Conservation (phyloP, 2,329 filamentous ascomycete species). For the Aspergillus pseudotamarii region DNA sequence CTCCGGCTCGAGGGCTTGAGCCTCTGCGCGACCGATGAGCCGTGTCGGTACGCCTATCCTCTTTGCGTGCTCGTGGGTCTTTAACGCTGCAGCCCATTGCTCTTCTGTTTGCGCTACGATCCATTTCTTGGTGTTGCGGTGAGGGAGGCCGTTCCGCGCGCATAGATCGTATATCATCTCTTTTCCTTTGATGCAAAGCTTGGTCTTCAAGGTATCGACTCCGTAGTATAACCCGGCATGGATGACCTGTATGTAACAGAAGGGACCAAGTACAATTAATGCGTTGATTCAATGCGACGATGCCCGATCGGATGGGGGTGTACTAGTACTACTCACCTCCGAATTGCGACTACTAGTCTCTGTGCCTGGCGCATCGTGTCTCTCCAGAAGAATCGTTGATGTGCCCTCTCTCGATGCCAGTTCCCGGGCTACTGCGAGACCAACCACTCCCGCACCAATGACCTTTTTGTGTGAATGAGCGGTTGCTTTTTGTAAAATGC, state of each 20-base stretch:
- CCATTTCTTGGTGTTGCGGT: slow-evolving; percentile 86
- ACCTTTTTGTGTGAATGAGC: slow-evolving; percentile 42
- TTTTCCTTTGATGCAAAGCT: slow-evolving; percentile 77
- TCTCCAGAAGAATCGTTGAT: slow-evolving; percentile 78
- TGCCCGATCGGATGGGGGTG: neutral
- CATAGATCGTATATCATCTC: slow-evolving; percentile 80
- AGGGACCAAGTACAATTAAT: neutral
- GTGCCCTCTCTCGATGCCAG: slow-evolving; percentile 64
- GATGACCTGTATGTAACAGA: slow-evolving; percentile 64
- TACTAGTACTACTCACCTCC: slow-evolving; percentile 57
- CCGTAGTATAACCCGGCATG: slow-evolving; percentile 95
- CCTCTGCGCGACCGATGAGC: slow-evolving; percentile 68
- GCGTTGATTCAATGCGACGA: neutral
- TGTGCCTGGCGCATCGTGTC: slow-evolving; percentile 73
- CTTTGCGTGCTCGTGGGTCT: slow-evolving; percentile 57
- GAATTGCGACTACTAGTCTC: slow-evolving; percentile 91
- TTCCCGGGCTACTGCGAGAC: slow-evolving; percentile 75
- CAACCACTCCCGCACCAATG: slow-evolving; percentile 73
- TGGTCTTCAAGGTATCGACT: slow-evolving; percentile 72
- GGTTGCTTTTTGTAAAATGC: neutral
- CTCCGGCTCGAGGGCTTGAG: slow-evolving; percentile 68
- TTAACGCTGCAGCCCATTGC: slow-evolving; percentile 64
- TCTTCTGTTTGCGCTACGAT: slow-evolving; percentile 80
- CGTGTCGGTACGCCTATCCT: slow-evolving; percentile 68
- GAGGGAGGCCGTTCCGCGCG: slow-evolving; percentile 64